Percentiles rank a stretch among this genome's conserved stretches.
phyloP scores from a whole-genome alignment of 352 stramenopile species.

The Halophytophthora batemanensis region DNA sequence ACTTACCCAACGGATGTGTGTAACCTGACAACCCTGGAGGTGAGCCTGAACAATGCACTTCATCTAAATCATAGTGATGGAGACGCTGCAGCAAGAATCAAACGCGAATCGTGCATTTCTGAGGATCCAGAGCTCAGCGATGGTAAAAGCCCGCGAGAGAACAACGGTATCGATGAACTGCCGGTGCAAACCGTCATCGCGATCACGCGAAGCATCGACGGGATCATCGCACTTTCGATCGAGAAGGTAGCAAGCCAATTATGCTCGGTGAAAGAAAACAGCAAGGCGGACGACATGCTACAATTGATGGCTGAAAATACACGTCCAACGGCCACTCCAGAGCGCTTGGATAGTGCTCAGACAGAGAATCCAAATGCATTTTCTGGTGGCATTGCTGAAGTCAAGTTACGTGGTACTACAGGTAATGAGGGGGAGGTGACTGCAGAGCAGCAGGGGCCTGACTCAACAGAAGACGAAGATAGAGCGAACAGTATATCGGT shows the following conservation, averaged over 20 bases:
- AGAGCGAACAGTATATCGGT: slow-evolving; percentile 5
- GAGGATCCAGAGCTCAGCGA: neutral
- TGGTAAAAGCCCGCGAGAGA: slow-evolving; percentile 6
- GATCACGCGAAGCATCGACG: slow-evolving; percentile 35
- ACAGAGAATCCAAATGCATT: no score
- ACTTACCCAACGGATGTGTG: neutral
- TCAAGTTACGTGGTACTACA: no score
- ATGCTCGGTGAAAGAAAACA: slow-evolving; percentile 1
- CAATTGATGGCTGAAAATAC: neutral
- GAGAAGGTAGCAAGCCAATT: slow-evolving; percentile 26
- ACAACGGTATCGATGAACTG: slow-evolving; percentile 19
- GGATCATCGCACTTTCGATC: slow-evolving; percentile 37
- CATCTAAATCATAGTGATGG: neutral
- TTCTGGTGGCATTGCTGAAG: no score
- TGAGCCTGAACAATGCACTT: slow-evolving; percentile 7
- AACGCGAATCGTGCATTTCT: slow-evolving; percentile 2
- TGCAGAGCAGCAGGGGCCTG: no score
- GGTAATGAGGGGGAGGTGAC: no score
- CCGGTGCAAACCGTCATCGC: slow-evolving; percentile 32
- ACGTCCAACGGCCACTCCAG: no score
- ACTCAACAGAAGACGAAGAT: neutral
- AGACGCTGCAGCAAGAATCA: neutral
- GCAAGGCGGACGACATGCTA: neutral
- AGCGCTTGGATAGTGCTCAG: no score
- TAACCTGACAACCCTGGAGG: slow-evolving; percentile 3